Percentiles rank a stretch among this genome's conserved stretches.
These are phyloP conservation scores for Diaporthe vexans DNA, from an alignment of 2,329 filamentous ascomycete genomes.

Conservation along the genomic window DNA sequence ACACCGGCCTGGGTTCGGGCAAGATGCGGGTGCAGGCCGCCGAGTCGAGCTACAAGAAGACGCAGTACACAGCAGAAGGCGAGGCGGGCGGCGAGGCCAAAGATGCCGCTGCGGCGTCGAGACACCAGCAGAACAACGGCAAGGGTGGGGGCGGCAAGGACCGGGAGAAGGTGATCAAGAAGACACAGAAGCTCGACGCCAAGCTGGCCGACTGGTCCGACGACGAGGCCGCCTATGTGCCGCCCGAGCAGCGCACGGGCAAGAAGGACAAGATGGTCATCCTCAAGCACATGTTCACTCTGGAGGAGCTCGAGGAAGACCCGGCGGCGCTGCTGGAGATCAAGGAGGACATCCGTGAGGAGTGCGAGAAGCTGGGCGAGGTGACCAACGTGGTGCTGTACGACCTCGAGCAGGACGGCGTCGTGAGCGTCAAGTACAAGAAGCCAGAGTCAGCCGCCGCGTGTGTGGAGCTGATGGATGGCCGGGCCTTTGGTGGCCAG, in stretches of 20 bases:
- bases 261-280: slow-evolving; percentile 86
- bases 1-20: slow-evolving; percentile 66
- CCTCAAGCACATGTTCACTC: slow-evolving; percentile 93
- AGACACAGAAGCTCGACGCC: slow-evolving; percentile 91
- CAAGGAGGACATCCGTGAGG: slow-evolving; percentile 93
- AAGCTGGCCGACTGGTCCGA: slow-evolving; percentile 97
- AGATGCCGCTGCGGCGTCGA: slow-evolving; percentile 51
- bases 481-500: slow-evolving; percentile 82
- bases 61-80: slow-evolving; percentile 73
- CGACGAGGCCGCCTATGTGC: slow-evolving; percentile 75
- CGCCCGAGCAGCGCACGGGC: slow-evolving; percentile 59
- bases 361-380: slow-evolving; percentile 86
- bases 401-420: slow-evolving; percentile 86
- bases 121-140: slow-evolving; percentile 41
- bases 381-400: slow-evolving; percentile 94
- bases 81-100: slow-evolving; percentile 54
- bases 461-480: slow-evolving; percentile 83
- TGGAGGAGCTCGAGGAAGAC: slow-evolving; percentile 87
- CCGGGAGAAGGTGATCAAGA: slow-evolving; percentile 90
- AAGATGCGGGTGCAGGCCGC: slow-evolving; percentile 87
- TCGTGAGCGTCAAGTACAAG: slow-evolving; percentile 87
- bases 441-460: slow-evolving; percentile 77
- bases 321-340: slow-evolving; percentile 87
- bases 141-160: slow-evolving; percentile 71
- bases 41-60: slow-evolving; percentile 92